These are phyloP conservation scores for Kuraishia piskuri DNA, from an alignment of 805 yeast genomes.

Conservation along the genomic window DNA sequence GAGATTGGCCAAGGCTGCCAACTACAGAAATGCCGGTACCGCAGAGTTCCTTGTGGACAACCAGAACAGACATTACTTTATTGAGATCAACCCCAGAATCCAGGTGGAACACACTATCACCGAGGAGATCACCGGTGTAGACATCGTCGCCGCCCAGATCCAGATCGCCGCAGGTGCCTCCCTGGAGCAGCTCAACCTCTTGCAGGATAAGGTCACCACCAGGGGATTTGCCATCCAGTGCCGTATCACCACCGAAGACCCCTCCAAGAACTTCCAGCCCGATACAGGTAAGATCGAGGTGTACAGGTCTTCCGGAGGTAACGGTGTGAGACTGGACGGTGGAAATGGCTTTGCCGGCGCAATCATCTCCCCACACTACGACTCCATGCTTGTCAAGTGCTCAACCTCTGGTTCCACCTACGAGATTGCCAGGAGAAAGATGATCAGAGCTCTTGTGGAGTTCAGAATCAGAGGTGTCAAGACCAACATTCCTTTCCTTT, in stretches of 20 bases:
- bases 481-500: constrained; percentile 93
- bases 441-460: constrained; percentile 94
- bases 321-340: constrained; percentile 97
- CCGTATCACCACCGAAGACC: constrained; percentile 98
- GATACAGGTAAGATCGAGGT: constrained; percentile 98
- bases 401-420: constrained; percentile 95
- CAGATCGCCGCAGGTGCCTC: constrained; percentile 99
- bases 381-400: constrained; percentile 96
- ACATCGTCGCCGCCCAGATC: constrained; percentile 95
- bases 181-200: constrained; percentile 79
- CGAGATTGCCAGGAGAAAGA: constrained; percentile 95
- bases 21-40: constrained; percentile 96
- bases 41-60: constrained; percentile 94
- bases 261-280: constrained; percentile 93
- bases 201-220: constrained; percentile 91
- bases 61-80: constrained; percentile 92
- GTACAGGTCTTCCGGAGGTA: constrained; percentile 97
- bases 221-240: constrained; percentile 98
- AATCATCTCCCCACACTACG: constrained; percentile 93
- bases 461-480: constrained; percentile 98
- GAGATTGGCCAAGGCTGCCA: constrained; percentile 77
- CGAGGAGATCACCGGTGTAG: constrained; percentile 97
- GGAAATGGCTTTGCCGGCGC: constrained; percentile 98
- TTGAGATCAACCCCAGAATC: constrained; percentile 96
- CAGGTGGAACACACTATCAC: constrained; percentile 99